phyloP scores from a whole-genome alignment of 345 rosid species.

The Heritiera littoralis region DNA sequence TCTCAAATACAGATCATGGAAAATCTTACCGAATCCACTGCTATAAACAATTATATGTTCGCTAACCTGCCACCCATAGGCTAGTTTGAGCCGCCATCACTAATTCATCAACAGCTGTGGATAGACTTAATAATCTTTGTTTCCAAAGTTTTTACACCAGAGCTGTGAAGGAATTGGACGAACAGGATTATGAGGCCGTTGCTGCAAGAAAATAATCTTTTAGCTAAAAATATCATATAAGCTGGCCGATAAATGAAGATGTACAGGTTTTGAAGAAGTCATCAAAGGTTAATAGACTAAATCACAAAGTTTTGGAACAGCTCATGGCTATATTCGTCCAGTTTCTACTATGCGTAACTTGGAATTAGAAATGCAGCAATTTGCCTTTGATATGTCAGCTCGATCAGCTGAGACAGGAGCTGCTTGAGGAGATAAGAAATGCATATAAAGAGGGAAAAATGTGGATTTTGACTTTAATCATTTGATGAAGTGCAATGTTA shows the following conservation, averaged over 20 bases:
- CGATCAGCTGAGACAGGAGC: neutral
- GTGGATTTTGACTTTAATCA: neutral
- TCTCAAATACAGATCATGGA: constrained; percentile 4
- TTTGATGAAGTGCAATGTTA: neutral
- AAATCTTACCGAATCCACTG: neutral
- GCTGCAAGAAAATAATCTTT: constrained; percentile 55
- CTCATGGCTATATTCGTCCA: neutral
- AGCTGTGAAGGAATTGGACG: constrained; percentile 98
- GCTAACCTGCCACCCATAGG: constrained; percentile 4
- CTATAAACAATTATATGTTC: constrained; percentile 17
- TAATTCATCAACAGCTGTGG: neutral
- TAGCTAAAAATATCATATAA: constrained; percentile 7
- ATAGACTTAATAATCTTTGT: constrained; percentile 57
- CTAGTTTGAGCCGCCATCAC: constrained; percentile 4
- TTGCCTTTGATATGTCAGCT: neutral
- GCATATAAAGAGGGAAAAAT: neutral
- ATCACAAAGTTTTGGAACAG: neutral
- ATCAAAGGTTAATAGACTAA: neutral
- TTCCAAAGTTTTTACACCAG: constrained; percentile 99
- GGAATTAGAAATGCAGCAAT: neutral
- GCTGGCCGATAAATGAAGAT: neutral
- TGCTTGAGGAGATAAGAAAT: neutral
- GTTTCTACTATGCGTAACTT: neutral
- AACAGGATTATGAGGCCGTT: constrained; percentile 92
- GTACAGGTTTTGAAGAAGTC: neutral